Conservation (phyloP, 768 basidiomycete genomes). For the Sarcodon aspratus region DNA sequence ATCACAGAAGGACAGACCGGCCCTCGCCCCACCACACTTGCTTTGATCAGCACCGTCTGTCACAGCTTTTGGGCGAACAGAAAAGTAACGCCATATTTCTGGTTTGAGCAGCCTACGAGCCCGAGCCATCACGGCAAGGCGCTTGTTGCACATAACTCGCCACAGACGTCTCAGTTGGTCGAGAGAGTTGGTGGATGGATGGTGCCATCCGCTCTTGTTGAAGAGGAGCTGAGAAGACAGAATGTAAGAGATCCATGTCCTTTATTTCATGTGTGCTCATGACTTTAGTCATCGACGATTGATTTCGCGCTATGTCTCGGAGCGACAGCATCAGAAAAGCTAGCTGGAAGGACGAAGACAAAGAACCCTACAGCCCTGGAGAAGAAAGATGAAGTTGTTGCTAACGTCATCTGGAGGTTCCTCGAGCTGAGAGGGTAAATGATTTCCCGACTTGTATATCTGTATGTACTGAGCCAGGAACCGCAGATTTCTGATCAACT, state of each 20-base stretch:
- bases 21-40: constrained; percentile 84
- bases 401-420: constrained; percentile 98
- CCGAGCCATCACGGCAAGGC: constrained; percentile 29
- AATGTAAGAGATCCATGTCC: constrained; percentile 51
- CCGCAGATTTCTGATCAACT: constrained; percentile 74
- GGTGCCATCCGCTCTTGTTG: constrained; percentile 73
- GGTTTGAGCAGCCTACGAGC: constrained; percentile 59
- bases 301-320: constrained; percentile 93
- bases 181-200: constrained; percentile 87
- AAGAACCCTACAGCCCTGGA: constrained; percentile 59
- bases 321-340: constrained; percentile 72
- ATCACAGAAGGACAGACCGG: constrained; percentile 93
- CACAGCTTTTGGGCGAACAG: constrained; percentile 75
- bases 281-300: constrained; percentile 82
- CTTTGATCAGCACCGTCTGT: constrained; percentile 71
- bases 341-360: constrained; percentile 72
- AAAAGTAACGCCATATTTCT: constrained; percentile 63
- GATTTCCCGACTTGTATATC: not conserved
- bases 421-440: constrained; percentile 89
- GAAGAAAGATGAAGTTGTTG: constrained; percentile 97
- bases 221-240: constrained; percentile 92
- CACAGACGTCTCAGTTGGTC: constrained; percentile 75
- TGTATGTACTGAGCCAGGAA: not conserved
- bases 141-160: constrained; percentile 57
- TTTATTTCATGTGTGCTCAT: not conserved